phyloP scores from a whole-genome alignment of 2,329 filamentous ascomycete genomes.

The Aspergillus novofumigatus region DNA sequence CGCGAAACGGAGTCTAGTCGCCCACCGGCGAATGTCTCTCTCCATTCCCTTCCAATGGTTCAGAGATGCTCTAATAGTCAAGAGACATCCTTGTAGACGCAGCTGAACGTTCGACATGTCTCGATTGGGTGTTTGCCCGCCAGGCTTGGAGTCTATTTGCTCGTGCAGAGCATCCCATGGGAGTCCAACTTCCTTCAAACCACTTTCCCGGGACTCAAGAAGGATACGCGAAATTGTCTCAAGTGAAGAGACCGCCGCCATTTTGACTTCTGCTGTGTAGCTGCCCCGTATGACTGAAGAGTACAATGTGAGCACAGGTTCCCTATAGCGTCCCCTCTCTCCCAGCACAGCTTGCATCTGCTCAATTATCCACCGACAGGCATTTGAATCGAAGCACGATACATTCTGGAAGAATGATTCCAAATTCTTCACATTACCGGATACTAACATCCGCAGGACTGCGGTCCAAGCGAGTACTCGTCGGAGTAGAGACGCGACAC shows the following conservation, averaged over 20 bases:
- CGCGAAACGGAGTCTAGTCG: constrained; percentile 34
- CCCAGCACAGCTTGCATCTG: constrained; percentile 25
- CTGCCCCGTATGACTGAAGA: constrained; percentile 24
- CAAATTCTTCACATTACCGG: constrained; percentile 14
- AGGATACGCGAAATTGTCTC: constrained; percentile 28
- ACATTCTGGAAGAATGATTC: constrained; percentile 21
- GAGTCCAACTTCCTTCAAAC: constrained; percentile 20
- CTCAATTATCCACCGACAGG: constrained; percentile 33
- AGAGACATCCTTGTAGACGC: constrained; percentile 35
- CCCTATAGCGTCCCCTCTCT: constrained; percentile 17
- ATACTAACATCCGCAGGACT: constrained; percentile 22
- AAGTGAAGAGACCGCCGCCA: constrained; percentile 28
- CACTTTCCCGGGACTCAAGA: constrained; percentile 16
- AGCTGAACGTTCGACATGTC: constrained; percentile 35
- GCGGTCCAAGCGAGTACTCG: constrained; percentile 32
- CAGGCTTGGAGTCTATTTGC: constrained; percentile 21
- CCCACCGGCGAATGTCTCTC: constrained; percentile 27
- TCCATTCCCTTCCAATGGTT: constrained; percentile 15
- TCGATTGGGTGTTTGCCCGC: constrained; percentile 29
- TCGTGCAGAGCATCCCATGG: constrained; percentile 25
- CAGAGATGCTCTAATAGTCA: constrained; percentile 23
- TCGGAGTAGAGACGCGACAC: constrained; percentile 33
- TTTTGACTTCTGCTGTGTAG: constrained; percentile 25
- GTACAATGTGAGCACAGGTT: constrained; percentile 27
- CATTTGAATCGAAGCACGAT: constrained; percentile 30